Base-by-base conservation (phyloP, 148 eudicot genomes). In the Fagopyrum tataricum region DNA sequence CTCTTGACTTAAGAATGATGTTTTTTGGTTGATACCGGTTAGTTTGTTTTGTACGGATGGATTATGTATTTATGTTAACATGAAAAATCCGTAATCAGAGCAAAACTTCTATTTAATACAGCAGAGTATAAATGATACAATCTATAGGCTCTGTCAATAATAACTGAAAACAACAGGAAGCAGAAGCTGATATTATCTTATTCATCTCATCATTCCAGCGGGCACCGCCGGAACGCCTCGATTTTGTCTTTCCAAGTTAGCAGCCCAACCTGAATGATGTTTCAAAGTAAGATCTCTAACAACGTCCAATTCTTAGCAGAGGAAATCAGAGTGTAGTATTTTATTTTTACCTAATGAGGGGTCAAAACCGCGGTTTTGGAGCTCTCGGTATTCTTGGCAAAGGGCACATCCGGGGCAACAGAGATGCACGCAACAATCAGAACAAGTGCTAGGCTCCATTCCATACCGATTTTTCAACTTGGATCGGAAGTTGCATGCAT, bases 361-460 rank as follows among this genome's bases (percentile, higher is more conserved):
- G 12, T 67, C 44, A 5, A 26, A 67, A 14, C 90, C 90, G 24
- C 80, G 90, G 68, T 59, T 79, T 55, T 82, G 76, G 42, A 84
- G 85, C 78, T 84, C 89, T 49, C 89, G 83, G 62, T 83, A 81
- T 59, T 83, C 87, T 80, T 86, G 89, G 31, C 85, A 86, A 15
- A 86, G 78, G 49, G 89, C 86, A 56, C 86, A 83, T n/a, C 26
- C 15, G 49, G 68, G 79, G 31, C 86, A 83, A 21, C 77, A 81
- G 14, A 69, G 69, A 71, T 81, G 85, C 3, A 66, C 75, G 12
- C 82, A 73, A 26, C 78, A 81, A 74, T 86, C 86, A 6, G 53
- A 68, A 17, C 70, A 81, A 42, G 72, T 18, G 21, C 61, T 66
- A 7, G 75, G 78, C 44, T 67, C 31, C 75, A 83, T 79, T 55